Percentiles rank a stretch among this genome's conserved stretches.
Evolutionary conservation across 768 basidiomycete genomes (phyloP).

Genomic region (Amanita pseudoporphyria): DNA sequence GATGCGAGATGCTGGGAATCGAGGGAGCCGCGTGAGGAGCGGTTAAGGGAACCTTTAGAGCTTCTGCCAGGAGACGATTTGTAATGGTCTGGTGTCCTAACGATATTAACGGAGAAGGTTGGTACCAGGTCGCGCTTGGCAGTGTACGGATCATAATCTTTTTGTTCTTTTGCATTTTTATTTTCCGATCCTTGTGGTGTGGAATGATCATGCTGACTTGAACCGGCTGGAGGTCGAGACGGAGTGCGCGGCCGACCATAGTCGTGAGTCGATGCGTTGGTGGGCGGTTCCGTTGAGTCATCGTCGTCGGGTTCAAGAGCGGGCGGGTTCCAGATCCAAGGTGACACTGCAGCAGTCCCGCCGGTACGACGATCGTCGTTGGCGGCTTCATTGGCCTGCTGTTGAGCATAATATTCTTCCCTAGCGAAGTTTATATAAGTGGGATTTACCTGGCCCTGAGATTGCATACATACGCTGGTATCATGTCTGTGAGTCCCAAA

Average conservation of each 20-base stretch:
- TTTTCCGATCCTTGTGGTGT: neutral
- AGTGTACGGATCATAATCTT: conserved; percentile 30
- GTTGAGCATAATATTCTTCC: conserved; percentile 10
- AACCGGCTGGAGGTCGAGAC: neutral
- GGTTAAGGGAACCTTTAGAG: conserved; percentile 12
- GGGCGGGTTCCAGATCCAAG: conserved; percentile 65
- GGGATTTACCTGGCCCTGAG: neutral
- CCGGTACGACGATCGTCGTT: conserved; percentile 8
- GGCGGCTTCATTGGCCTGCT: conserved; percentile 21
- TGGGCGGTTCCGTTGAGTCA: conserved; percentile 24
- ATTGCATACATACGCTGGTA: conserved; percentile 41
- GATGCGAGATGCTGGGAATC: conserved; percentile 18
- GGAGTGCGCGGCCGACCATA: conserved; percentile 5
- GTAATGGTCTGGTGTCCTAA: conserved; percentile 64
- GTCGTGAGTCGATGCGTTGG: conserved; percentile 10
- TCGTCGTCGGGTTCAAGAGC: conserved; percentile 15
- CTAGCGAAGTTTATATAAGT: neutral
- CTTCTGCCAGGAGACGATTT: conserved; percentile 15
- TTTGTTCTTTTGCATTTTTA: conserved; percentile 4
- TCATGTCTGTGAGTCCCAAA: conserved; percentile 56
- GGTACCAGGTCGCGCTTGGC: conserved; percentile 43
- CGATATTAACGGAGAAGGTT: conserved; percentile 60
- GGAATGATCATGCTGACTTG: conserved; percentile 1
- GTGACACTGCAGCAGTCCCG: conserved; percentile 32
- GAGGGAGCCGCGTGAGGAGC: conserved; percentile 13